Conservation (phyloP, 805 yeast species). For the Candida anglica region DNA sequence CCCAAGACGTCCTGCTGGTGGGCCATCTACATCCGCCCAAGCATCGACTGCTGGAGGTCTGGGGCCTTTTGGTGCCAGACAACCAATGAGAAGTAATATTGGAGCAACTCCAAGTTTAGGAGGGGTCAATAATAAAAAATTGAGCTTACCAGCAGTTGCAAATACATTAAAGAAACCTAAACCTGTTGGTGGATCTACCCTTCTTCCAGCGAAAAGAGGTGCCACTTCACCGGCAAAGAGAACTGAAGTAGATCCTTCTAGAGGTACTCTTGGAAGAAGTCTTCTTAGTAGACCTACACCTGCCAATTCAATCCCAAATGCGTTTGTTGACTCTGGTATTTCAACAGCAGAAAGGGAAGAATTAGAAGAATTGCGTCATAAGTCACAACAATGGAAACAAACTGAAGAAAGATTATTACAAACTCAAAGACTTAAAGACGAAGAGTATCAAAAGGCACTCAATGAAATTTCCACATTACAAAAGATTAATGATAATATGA, state of each 20-base stretch:
- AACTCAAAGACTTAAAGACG: slow-evolving; percentile 17
- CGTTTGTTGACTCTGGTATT: slow-evolving; percentile 2
- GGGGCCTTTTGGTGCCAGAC: no score
- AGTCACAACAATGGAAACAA: slow-evolving; percentile 44
- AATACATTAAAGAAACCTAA: slow-evolving; percentile 7
- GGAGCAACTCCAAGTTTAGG: slow-evolving; percentile 4
- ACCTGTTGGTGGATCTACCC: slow-evolving; percentile 19
- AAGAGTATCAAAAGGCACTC: slow-evolving; percentile 17
- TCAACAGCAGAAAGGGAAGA: slow-evolving; percentile 37
- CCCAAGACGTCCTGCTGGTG: slow-evolving; percentile 9
- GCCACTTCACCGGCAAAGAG: slow-evolving; percentile 69
- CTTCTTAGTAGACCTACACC: slow-evolving; percentile 42
- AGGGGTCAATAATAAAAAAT: slow-evolving; percentile 7
- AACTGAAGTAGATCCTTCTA: slow-evolving; percentile 17
- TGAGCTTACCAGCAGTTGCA: slow-evolving; percentile 8
- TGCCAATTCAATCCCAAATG: slow-evolving; percentile 14
- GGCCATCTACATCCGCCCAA: slow-evolving; percentile 8
- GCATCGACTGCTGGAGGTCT: slow-evolving; percentile 7
- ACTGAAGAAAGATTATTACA: slow-evolving; percentile 22
- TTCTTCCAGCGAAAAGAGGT: slow-evolving; percentile 62
- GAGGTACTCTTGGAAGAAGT: slow-evolving; percentile 25
- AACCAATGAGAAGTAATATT: slow-evolving; percentile 2
- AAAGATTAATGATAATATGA: slow-evolving; percentile 35
- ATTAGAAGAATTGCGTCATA: slow-evolving; percentile 47
- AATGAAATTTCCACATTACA: slow-evolving; percentile 21